These are phyloP conservation scores for Myriosclerotinia scirpicola DNA, from an alignment of 2,329 filamentous ascomycete species.

Conservation along the genomic window DNA sequence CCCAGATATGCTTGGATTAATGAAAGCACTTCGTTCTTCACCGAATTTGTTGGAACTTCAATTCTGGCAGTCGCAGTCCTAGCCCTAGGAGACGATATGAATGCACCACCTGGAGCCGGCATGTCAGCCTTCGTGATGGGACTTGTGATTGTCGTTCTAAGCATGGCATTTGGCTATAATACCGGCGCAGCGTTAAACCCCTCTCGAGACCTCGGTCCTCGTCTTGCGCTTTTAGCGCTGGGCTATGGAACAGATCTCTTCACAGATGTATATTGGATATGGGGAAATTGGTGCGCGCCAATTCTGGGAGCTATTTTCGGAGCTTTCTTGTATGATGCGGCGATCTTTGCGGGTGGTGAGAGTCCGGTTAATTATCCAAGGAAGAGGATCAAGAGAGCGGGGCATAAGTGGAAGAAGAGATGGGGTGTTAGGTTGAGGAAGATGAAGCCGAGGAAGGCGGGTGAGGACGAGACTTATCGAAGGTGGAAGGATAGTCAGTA, in stretches of 20 bases:
- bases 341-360: conserved; percentile 52
- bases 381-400: conserved; percentile 44
- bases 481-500: conserved; percentile 8
- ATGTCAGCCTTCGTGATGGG: conserved; percentile 53
- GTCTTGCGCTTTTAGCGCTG: conserved; percentile 47
- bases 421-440: conserved; percentile 31
- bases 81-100: conserved; percentile 48
- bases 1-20: conserved; percentile 45
- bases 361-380: conserved; percentile 53
- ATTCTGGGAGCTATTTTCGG: conserved; percentile 45
- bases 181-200: conserved; percentile 52
- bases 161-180: conserved; percentile 47
- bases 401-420: conserved; percentile 47
- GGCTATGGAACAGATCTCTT: conserved; percentile 48
- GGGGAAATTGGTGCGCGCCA: conserved; percentile 46
- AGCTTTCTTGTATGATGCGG: conserved; percentile 52
- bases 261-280: conserved; percentile 46
- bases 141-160: conserved; percentile 43
- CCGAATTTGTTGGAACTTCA: conserved; percentile 47
- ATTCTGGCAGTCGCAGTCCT: conserved; percentile 47
- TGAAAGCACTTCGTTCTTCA: conserved; percentile 47
- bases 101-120: conserved; percentile 50
- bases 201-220: conserved; percentile 51
- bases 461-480: conserved; percentile 6
- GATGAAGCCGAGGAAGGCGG: conserved; percentile 11